phyloP scores from a whole-genome alignment of 371 early-diverging fungal genomes.

The Vairimorpha ceranae region DNA sequence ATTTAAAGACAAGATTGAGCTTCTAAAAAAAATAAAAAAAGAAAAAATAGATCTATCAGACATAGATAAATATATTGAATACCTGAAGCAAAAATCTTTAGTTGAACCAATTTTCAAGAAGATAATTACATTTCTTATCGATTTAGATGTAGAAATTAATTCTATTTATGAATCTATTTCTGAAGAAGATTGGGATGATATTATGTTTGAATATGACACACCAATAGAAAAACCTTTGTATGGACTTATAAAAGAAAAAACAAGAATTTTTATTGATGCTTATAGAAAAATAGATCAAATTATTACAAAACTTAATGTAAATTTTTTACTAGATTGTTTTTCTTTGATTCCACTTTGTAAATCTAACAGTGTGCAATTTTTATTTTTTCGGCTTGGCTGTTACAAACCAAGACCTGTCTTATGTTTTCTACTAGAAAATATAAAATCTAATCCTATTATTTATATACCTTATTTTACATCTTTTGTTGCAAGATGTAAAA shows the following conservation, averaged over 20 bases:
- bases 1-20: constrained; percentile 11
- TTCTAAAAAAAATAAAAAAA: background rate
- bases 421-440: constrained; percentile 15
- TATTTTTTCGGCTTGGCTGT: constrained; percentile 15
- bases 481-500: constrained; percentile 16
- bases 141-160: constrained; percentile 31
- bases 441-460: constrained; percentile 19
- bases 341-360: background rate
- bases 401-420: constrained; percentile 17
- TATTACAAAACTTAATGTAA: constrained; percentile 8
- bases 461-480: constrained; percentile 32
- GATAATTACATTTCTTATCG: constrained; percentile 11
- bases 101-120: constrained; percentile 6
- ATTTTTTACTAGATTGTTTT: constrained; percentile 16
- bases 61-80: background rate
- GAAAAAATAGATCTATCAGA: constrained; percentile 1
- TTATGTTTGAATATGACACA: constrained; percentile 22
- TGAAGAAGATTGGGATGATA: constrained; percentile 36
- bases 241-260: constrained; percentile 21
- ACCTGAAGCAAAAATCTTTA: background rate
- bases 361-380: constrained; percentile 22
- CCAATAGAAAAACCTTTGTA: constrained; percentile 25
- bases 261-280: constrained; percentile 14
- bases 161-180: constrained; percentile 18
- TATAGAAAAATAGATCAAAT: constrained; percentile 14